Conservation (phyloP, 495 filamentous ascomycete genomes). For the Haplographium delicatum region DNA sequence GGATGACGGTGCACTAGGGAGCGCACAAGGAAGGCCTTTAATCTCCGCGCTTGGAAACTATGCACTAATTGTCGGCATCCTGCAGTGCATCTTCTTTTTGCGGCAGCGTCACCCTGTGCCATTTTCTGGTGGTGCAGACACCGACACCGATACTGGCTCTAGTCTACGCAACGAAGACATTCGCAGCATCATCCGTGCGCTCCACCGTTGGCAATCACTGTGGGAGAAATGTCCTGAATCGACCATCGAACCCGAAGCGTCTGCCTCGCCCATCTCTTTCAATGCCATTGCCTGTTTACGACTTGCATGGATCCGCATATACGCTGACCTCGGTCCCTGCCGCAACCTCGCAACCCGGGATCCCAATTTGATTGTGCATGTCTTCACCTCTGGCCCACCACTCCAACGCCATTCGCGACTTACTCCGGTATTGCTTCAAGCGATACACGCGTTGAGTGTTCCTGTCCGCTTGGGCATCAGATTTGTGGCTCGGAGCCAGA, state of each 20-base stretch:
- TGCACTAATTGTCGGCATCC: conserved; percentile 60
- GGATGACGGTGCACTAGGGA: no score
- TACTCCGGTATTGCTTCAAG: conserved; percentile 57
- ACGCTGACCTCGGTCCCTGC: conserved; percentile 58
- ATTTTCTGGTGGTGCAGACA: conserved; percentile 38
- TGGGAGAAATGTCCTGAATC: conserved; percentile 55
- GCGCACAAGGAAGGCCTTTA: conserved; percentile 44
- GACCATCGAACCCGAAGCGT: conserved; percentile 43
- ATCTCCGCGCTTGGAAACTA: conserved; percentile 62
- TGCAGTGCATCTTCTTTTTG: conserved; percentile 64
- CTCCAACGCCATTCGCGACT: conserved; percentile 52
- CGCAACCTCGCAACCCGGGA: conserved; percentile 59
- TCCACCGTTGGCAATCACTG: conserved; percentile 57
- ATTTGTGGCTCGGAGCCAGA: conserved; percentile 64
- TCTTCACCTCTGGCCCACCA: conserved; percentile 52
- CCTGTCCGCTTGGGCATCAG: conserved; percentile 64
- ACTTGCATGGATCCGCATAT: conserved; percentile 62
- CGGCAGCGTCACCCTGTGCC: no score
- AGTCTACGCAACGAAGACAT: conserved; percentile 50
- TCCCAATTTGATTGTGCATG: conserved; percentile 51
- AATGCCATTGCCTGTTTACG: conserved; percentile 62
- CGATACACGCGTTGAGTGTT: conserved; percentile 63
- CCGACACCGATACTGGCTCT: conserved; percentile 39
- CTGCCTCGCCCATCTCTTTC: conserved; percentile 58
- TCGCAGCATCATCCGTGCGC: conserved; percentile 50